Base-by-base conservation (phyloP, 1,284 basidiomycete species). In the Tranzscheliella williamsii region DNA sequence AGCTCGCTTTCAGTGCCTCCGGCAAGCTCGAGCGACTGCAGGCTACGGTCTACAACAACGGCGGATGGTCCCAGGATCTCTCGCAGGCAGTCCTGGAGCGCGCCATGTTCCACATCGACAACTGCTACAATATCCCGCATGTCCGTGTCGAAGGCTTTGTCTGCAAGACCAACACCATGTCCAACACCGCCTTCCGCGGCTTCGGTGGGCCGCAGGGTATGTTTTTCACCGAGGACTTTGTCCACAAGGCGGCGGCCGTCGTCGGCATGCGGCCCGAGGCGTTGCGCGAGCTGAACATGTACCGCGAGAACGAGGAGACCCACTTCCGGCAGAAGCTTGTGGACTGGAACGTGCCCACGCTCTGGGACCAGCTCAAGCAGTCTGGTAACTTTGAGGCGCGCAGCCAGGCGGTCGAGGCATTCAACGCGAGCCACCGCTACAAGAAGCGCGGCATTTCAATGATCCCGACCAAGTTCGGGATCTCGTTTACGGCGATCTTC, bases 151-250 rank as follows among this genome's bases (percentile, higher is more conserved):
- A 72, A 31, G 78, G 73, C 8, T 67, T 52, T 37, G 62, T 75
- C 32, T 72, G 68, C 58, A 76, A 76, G 50, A 79, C 78, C 18
- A 72, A 79, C 65, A 79, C 76, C 5, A 73, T 78, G 51, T 78
- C 75, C 8, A 79, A 79, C 54, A 79, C 78, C 5, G 78, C 78
- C 9, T 79, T 72, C 64, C 61, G 78, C 40, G 76, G 73, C 12
- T 79, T 79, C 37, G 78, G 78, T 17, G 78, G 72, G 21, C 76
- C 77, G 23, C 78, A 79, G 53, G 78, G 78, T 18, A 75, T 79
- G 55, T 53, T 75, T 32, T 67, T 78, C 50, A 64, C 71, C 32
- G 76, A 78, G 41, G 66, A 71, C 39, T 72, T 71, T 54, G 67
- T 79, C 32, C 64, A 47, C 35, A 72, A 72, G 36, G 67, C 77